phyloP scores from a whole-genome alignment of 371 early-diverging fungal genomes.

The Apophysomyces sp. region DNA sequence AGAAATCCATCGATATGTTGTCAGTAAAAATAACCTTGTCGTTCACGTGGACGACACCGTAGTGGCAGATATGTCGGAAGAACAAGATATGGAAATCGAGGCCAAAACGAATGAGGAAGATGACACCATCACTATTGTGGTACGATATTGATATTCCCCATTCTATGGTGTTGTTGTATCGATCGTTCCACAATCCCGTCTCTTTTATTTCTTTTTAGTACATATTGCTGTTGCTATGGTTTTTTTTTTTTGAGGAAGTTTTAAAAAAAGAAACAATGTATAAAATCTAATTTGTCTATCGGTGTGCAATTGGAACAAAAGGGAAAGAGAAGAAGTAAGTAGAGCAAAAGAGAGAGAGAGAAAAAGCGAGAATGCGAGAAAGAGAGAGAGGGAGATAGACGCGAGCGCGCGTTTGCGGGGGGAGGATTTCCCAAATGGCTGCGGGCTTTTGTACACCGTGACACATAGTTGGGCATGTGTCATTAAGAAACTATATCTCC shows the following conservation, averaged over 20 bases:
- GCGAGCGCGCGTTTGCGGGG: not conserved
- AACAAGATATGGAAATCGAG: conserved; percentile 54
- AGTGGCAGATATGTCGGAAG: conserved; percentile 51
- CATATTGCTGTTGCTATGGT: not conserved
- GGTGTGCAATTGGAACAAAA: not conserved
- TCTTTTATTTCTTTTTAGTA: not conserved
- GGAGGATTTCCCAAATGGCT: not conserved
- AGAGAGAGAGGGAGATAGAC: too few relatives aligned
- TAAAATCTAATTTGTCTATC: not conserved
- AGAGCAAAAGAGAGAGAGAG: too few relatives aligned
- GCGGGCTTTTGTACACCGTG: not conserved
- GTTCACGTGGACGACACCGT: conserved; percentile 53
- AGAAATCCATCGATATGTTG: conserved; percentile 36
- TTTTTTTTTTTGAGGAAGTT: not conserved
- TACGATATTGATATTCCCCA: conserved; percentile 32
- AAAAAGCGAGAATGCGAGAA: too few relatives aligned
- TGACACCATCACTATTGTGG: conserved; percentile 39
- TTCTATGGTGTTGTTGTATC: not conserved
- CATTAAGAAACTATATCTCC: not conserved
- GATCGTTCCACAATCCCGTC: not conserved
- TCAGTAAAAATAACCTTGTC: conserved; percentile 22
- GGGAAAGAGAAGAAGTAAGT: not conserved
- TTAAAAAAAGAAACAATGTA: not conserved
- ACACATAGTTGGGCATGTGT: not conserved
- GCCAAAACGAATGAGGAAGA: conserved; percentile 36